Conservation (phyloP, 352 stramenopile genomes). For the Pythium dissotocum region DNA sequence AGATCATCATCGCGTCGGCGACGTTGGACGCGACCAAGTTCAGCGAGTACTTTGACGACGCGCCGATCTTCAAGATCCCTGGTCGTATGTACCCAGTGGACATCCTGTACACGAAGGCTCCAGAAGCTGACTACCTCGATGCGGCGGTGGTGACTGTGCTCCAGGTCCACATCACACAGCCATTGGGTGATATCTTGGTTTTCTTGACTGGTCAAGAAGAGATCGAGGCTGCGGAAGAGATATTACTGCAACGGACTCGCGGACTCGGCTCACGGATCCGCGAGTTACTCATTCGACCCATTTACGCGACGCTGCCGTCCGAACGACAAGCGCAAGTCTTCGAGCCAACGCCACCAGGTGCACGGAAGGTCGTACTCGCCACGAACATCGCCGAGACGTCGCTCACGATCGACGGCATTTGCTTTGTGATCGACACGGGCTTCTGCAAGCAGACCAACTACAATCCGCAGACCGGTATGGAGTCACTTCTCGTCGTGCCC, state of each 20-base stretch:
- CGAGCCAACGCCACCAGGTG: conserved; percentile 94
- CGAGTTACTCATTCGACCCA: conserved; percentile 98
- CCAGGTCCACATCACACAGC: conserved; percentile 99
- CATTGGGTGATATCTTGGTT: conserved; percentile 97
- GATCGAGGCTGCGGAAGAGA: conserved; percentile 98
- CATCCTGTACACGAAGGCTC: conserved; percentile 98
- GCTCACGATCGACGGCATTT: conserved; percentile 99
- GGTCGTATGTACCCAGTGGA: conserved; percentile 95
- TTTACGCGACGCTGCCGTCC: conserved; percentile 98
- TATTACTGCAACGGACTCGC: conserved; percentile 91
- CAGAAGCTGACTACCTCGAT: conserved; percentile 99
- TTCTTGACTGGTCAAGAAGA: conserved; percentile 99
- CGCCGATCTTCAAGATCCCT: conserved; percentile 99
- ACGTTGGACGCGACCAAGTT: conserved; percentile 99
- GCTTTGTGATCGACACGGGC: conserved; percentile 99
- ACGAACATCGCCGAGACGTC: conserved; percentile 99
- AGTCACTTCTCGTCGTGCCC: conserved; percentile 98
- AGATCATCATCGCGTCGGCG: conserved; percentile 96
- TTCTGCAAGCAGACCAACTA: conserved; percentile 99
- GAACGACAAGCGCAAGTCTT: conserved; percentile 99
- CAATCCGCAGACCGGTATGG: conserved; percentile 98
- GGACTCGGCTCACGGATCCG: conserved; percentile 96
- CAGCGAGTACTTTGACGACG: conserved; percentile 98
- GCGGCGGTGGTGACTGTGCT: conserved; percentile 97
- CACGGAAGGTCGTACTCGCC: conserved; percentile 98